phyloP scores from a whole-genome alignment of 2,329 filamentous ascomycete genomes.

The Fusarium succisae region DNA sequence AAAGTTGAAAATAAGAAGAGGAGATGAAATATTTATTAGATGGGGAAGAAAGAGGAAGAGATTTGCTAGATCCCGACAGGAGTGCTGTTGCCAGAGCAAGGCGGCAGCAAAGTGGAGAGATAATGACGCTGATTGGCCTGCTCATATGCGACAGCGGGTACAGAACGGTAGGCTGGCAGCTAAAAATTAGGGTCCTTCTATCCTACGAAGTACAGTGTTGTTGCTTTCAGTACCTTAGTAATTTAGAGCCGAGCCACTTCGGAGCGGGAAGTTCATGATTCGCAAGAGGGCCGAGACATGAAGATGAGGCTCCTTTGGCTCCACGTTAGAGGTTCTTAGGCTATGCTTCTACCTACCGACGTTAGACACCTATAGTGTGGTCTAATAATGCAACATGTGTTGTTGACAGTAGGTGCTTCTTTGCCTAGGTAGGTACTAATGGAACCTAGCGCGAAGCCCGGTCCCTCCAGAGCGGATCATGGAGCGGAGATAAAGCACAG shows the following conservation, averaged over 20 bases:
- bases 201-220: neutral
- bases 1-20: constrained; percentile 3
- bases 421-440: neutral
- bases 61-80: constrained; percentile 33
- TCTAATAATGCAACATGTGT: neutral
- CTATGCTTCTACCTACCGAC: neutral
- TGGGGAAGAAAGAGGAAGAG: constrained; percentile 27
- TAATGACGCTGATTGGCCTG: constrained; percentile 7
- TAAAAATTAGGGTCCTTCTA: constrained; percentile 10
- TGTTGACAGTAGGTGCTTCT: neutral
- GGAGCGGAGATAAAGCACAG: constrained; percentile 2
- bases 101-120: constrained; percentile 26
- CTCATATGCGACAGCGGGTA: constrained; percentile 2
- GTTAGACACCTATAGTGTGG: neutral
- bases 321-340: neutral
- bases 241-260: constrained; percentile 16
- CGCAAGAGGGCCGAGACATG: neutral
- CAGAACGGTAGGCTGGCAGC: neutral
- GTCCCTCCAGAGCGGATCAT: neutral
- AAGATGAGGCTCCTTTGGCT: neutral
- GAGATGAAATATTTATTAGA: constrained; percentile 26
- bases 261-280: neutral
- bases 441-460: neutral
- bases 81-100: constrained; percentile 27
- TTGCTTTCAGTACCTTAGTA: neutral